Evolutionary conservation across 2,329 filamentous ascomycete genomes (phyloP).

Genomic region (Xylaria sp.): DNA sequence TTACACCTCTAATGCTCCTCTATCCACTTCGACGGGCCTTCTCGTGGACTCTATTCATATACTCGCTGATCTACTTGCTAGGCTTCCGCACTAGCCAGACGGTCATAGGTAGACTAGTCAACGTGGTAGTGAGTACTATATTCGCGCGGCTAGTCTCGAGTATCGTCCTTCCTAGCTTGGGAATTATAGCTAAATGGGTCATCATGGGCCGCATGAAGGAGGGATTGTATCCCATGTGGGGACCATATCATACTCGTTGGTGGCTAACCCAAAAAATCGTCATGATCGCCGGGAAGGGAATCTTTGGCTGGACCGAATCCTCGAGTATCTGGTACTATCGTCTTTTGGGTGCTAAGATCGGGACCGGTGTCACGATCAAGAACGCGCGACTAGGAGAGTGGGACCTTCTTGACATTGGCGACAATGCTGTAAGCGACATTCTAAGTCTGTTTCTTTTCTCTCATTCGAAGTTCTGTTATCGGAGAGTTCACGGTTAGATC

Average conservation of each 20-base stretch:
- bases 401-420: slow-evolving; percentile 65
- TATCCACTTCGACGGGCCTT: slow-evolving; percentile 63
- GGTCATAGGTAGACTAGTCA: slow-evolving; percentile 59
- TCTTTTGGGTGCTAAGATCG: slow-evolving; percentile 64
- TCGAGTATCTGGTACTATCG: slow-evolving; percentile 60
- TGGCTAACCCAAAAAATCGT: slow-evolving; percentile 67
- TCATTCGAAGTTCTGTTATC: neutral
- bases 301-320: slow-evolving; percentile 56
- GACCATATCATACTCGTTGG: slow-evolving; percentile 67
- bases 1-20: slow-evolving; percentile 61
- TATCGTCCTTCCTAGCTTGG: slow-evolving; percentile 57
- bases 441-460: neutral
- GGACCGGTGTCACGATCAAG: slow-evolving; percentile 60
- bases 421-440: slow-evolving; percentile 52
- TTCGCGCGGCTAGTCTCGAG: slow-evolving; percentile 55
- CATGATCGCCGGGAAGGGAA: slow-evolving; percentile 59
- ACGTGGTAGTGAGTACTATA: slow-evolving; percentile 58
- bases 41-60: slow-evolving; percentile 65
- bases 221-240: slow-evolving; percentile 70
- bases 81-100: slow-evolving; percentile 54
- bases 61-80: slow-evolving; percentile 56
- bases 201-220: slow-evolving; percentile 64
- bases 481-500: neutral
- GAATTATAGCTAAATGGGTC: slow-evolving; percentile 65
- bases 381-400: slow-evolving; percentile 63